phyloP scores from a whole-genome alignment of 2,329 filamentous ascomycete genomes.

The Chaetoscypha palmicola region DNA sequence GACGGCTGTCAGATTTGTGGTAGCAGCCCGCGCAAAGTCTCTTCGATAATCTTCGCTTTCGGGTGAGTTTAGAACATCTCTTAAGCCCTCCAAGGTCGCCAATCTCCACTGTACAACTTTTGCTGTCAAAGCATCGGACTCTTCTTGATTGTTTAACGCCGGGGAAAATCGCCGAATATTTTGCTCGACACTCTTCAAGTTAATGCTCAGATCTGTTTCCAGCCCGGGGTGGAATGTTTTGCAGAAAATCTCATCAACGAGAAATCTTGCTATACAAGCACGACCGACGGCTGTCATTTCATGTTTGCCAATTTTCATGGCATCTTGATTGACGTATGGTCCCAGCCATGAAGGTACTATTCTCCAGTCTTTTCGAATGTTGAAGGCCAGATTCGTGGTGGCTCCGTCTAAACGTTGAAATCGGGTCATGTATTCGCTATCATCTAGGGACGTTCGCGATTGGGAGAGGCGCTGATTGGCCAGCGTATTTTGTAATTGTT shows the following conservation, averaged over 20 bases:
- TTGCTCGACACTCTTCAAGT: constrained; percentile 79
- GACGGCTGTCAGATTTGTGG: constrained; percentile 59
- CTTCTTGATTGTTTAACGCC: constrained; percentile 69
- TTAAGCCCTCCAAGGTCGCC: constrained; percentile 85
- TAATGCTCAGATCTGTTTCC: constrained; percentile 65
- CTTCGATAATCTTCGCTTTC: constrained; percentile 60
- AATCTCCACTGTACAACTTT: constrained; percentile 92
- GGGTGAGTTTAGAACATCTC: constrained; percentile 58
- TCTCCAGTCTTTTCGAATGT: constrained; percentile 92
- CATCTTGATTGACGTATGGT: constrained; percentile 75
- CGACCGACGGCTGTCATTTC: constrained; percentile 96
- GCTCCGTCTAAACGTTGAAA: constrained; percentile 90
- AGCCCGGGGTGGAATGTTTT: constrained; percentile 88
- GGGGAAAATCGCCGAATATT: constrained; percentile 77
- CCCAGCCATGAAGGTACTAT: constrained; percentile 74
- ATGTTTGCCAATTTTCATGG: constrained; percentile 79
- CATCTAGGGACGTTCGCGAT: constrained; percentile 88
- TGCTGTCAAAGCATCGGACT: constrained; percentile 77
- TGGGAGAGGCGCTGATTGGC: constrained; percentile 93
- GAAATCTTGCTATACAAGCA: constrained; percentile 81
- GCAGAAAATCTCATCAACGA: constrained; percentile 86
- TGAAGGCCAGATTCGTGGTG: constrained; percentile 91
- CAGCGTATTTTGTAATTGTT: constrained; percentile 93
- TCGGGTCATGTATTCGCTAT: constrained; percentile 83
- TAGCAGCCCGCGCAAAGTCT: constrained; percentile 63